Conservation (phyloP, 2,329 filamentous ascomycete genomes). For the Trichothecium roseum region DNA sequence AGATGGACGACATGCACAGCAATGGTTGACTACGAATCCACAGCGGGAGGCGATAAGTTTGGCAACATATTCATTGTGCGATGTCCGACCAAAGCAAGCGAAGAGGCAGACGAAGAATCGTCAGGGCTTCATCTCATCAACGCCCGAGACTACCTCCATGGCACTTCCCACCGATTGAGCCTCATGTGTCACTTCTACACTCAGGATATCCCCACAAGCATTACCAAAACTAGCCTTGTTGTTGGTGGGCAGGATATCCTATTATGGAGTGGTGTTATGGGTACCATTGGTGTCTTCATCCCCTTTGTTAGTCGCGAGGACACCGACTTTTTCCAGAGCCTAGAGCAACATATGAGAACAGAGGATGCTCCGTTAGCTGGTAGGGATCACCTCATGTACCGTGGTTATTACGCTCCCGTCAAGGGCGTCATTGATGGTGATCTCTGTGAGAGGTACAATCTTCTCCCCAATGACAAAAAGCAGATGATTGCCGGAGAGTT, state of each 20-base stretch:
- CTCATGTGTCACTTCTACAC: slow-evolving; percentile 83
- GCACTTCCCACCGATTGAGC: slow-evolving; percentile 73
- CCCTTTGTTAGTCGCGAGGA: slow-evolving; percentile 89
- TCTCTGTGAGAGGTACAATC: slow-evolving; percentile 81
- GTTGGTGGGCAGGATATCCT: slow-evolving; percentile 86
- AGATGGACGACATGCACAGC: slow-evolving; percentile 85
- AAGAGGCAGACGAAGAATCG: slow-evolving; percentile 85
- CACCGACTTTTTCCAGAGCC: slow-evolving; percentile 91
- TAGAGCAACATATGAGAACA: slow-evolving; percentile 78
- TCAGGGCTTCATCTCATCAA: slow-evolving; percentile 86
- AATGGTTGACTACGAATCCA: slow-evolving; percentile 97
- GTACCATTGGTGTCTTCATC: slow-evolving; percentile 85
- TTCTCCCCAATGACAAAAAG: slow-evolving; percentile 81
- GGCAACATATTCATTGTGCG: slow-evolving; percentile 92
- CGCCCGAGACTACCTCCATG: slow-evolving; percentile 80
- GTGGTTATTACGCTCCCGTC: slow-evolving; percentile 90
- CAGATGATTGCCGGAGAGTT: slow-evolving; percentile 89
- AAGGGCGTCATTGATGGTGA: slow-evolving; percentile 97
- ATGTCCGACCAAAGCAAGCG: slow-evolving; percentile 74
- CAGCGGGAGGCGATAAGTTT: slow-evolving; percentile 93
- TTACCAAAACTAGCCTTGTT: slow-evolving; percentile 81
- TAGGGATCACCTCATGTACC: slow-evolving; percentile 89
- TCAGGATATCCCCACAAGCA: slow-evolving; percentile 84
- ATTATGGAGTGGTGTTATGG: slow-evolving; percentile 89
- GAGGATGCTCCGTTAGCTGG: slow-evolving; percentile 85